These are phyloP conservation scores for Macrocybe gigantea DNA, from an alignment of 768 basidiomycete genomes.

Conservation along the genomic window DNA sequence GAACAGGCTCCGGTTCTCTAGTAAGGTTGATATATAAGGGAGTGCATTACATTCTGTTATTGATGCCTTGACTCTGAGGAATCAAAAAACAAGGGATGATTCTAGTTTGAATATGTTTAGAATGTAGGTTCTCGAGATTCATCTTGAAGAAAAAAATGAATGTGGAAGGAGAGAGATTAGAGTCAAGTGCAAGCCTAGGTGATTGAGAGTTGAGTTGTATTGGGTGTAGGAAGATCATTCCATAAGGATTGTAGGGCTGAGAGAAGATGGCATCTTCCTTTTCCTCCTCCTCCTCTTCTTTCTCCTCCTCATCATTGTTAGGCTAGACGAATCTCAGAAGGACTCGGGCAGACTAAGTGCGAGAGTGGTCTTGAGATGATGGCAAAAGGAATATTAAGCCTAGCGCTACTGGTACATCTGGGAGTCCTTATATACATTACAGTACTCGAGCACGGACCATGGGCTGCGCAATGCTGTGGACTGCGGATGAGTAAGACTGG, in stretches of 20 bases:
- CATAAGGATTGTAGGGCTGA: conserved; percentile 5
- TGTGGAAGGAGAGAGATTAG: neutral
- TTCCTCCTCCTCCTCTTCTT: neutral
- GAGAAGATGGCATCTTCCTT: neutral
- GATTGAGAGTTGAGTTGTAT: neutral
- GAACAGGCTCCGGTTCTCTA: neutral
- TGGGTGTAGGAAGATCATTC: conserved; percentile 9
- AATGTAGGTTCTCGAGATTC: neutral
- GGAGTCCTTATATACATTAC: no score
- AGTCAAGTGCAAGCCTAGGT: neutral
- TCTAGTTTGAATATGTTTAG: neutral
- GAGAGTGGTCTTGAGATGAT: no score
- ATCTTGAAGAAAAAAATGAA: neutral
- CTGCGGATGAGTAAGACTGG: no score
- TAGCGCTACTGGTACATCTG: no score
- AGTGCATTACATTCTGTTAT: neutral
- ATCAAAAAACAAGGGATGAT: neutral
- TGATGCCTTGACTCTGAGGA: neutral
- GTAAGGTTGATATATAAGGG: neutral
- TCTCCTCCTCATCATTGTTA: no score
- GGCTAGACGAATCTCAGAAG: no score
- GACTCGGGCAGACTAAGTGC: no score
- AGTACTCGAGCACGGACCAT: no score
- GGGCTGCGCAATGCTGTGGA: no score
- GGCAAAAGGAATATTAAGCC: no score